Conservation (phyloP, 2,329 filamentous ascomycete species). For the Beauveria varroae region DNA sequence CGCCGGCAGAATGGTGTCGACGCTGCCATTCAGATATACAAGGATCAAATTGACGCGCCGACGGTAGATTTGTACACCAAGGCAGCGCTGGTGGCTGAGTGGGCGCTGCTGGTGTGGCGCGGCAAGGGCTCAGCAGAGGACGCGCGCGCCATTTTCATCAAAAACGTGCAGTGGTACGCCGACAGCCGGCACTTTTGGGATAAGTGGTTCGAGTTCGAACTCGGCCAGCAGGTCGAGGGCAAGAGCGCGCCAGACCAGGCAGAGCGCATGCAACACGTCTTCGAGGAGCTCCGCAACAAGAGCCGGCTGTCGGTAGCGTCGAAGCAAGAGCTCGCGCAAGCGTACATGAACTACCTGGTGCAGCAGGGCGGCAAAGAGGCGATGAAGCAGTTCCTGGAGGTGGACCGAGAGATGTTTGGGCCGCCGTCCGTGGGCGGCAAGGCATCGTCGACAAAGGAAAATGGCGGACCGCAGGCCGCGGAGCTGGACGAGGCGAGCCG, state of each 20-base stretch:
- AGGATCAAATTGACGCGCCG: constrained; percentile 68
- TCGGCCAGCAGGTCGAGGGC: constrained; percentile 66
- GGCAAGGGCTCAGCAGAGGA: constrained; percentile 73
- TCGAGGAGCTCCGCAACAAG: constrained; percentile 65
- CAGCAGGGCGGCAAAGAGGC: constrained; percentile 74
- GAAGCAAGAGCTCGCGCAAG: constrained; percentile 67
- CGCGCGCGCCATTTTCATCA: constrained; percentile 74
- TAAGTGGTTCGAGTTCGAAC: constrained; percentile 81
- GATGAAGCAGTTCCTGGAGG: constrained; percentile 74
- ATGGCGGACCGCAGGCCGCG: constrained; percentile 26
- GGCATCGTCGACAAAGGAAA: constrained; percentile 35
- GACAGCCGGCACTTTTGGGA: constrained; percentile 87
- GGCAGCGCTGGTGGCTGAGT: constrained; percentile 79
- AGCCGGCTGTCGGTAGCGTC: constrained; percentile 59
- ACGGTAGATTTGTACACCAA: constrained; percentile 72
- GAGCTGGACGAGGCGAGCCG: constrained; percentile 45
- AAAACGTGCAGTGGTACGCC: constrained; percentile 75
- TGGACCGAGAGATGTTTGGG: constrained; percentile 70
- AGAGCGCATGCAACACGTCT: constrained; percentile 71
- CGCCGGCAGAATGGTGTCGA: constrained; percentile 78
- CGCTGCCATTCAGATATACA: constrained; percentile 76
- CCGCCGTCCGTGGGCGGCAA: constrained; percentile 18
- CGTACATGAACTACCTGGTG: constrained; percentile 78
- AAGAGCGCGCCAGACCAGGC: constrained; percentile 59
- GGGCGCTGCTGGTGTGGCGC: constrained; percentile 83